A percentile compares a stretch with the other conserved stretches of the same genome.
phyloP scores from a whole-genome alignment of 2,329 filamentous ascomycete genomes.

The Fusarium chlamydosporum region DNA sequence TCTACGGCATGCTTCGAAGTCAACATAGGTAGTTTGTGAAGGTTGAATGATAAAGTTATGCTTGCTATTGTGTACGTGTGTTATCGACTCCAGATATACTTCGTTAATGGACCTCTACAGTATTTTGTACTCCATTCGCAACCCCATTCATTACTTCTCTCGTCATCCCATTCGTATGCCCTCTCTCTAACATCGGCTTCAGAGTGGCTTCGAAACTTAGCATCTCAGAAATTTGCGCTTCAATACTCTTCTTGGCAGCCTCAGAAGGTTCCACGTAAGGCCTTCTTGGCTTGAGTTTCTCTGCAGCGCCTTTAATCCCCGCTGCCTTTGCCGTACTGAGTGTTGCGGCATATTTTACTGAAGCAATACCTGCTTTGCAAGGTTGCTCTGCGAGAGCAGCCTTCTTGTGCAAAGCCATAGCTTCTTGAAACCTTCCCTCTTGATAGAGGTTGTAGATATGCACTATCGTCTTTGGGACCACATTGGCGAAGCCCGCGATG shows the following conservation, averaged over 20 bases:
- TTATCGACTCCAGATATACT: rapidly evolving
- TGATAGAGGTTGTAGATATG: conserved; percentile 73
- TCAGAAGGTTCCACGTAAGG: conserved; percentile 68
- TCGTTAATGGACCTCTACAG: conserved; percentile 7
- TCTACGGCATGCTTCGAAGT: no score
- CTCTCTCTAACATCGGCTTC: conserved; percentile 10
- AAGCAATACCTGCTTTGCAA: conserved; percentile 76
- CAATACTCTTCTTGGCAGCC: conserved; percentile 60
- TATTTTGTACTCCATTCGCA: not conserved
- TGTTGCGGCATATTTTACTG: conserved; percentile 76
- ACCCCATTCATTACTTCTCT: not conserved
- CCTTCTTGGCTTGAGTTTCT: conserved; percentile 69
- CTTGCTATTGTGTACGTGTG: not conserved
- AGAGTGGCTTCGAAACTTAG: conserved; percentile 59
- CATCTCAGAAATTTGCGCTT: conserved; percentile 56
- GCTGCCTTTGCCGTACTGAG: conserved; percentile 71
- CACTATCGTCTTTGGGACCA: conserved; percentile 70
- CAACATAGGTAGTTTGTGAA: not conserved
- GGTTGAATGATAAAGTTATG: not conserved
- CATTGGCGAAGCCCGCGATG: conserved; percentile 74
- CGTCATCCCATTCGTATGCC: not conserved
- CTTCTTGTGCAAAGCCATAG: conserved; percentile 71
- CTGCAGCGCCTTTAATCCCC: conserved; percentile 70
- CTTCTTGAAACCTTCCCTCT: conserved; percentile 69
- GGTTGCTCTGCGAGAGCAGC: conserved; percentile 75